Conservation (phyloP, 805 yeast genomes). For the Cyberlindnera amylophila region DNA sequence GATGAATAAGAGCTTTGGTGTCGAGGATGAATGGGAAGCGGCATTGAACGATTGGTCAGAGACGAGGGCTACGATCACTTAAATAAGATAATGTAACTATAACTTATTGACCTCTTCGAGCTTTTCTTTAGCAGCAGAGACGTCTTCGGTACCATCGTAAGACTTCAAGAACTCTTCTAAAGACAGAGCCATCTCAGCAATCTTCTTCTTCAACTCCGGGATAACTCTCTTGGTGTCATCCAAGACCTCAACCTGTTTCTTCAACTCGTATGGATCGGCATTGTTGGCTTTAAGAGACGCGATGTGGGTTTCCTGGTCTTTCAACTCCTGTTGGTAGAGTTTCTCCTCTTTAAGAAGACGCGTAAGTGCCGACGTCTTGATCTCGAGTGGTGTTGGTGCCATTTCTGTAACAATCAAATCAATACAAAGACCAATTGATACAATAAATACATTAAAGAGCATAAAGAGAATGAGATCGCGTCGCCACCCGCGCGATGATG, state of each 20-base stretch:
- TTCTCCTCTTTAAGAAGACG: constrained; percentile 66
- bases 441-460: no score
- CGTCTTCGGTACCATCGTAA: constrained; percentile 34
- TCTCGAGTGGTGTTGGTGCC: constrained; percentile 70
- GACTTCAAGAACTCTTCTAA: constrained; percentile 38
- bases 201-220: constrained; percentile 44
- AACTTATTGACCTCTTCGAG: constrained; percentile 27
- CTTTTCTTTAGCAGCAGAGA: constrained; percentile 26
- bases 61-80: constrained; percentile 14
- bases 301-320: constrained; percentile 49
- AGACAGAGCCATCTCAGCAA: constrained; percentile 35
- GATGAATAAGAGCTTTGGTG: constrained; percentile 42
- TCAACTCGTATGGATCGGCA: constrained; percentile 64
- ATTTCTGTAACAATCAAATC: no score
- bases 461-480: no score
- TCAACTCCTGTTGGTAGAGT: constrained; percentile 55
- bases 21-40: constrained; percentile 70
- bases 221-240: constrained; percentile 52
- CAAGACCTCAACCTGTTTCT: constrained; percentile 47
- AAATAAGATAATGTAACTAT: constrained; percentile 9
- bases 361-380: constrained; percentile 65
- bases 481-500: no score
- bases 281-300: constrained; percentile 40
- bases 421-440: no score
- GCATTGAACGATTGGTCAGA: constrained; percentile 59